These are phyloP conservation scores for Metarhizium humberi DNA, from an alignment of 2,329 filamentous ascomycete genomes.

Conservation along the genomic window DNA sequence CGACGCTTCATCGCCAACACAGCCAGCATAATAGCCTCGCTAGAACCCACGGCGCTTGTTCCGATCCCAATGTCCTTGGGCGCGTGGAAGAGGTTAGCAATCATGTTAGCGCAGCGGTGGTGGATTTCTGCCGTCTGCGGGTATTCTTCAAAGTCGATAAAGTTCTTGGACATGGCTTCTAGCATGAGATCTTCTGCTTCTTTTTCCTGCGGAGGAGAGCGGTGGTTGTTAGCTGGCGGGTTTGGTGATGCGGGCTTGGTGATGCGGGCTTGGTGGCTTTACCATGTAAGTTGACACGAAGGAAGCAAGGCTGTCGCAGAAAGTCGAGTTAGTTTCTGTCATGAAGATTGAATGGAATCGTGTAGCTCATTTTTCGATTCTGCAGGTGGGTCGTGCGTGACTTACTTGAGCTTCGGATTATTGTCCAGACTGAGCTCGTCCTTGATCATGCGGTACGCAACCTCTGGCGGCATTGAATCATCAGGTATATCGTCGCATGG, in stretches of 20 bases:
- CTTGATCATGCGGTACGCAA: conserved; percentile 94
- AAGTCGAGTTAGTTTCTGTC: too few relatives aligned
- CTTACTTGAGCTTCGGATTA: conserved; percentile 73
- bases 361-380: too few relatives aligned
- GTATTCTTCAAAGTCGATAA: conserved; percentile 84
- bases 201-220: conserved; percentile 55
- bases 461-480: conserved; percentile 76
- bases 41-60: too few relatives aligned
- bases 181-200: conserved; percentile 89
- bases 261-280: neutral
- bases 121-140: conserved; percentile 77
- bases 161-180: conserved; percentile 89
- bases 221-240: neutral
- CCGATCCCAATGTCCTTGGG: conserved; percentile 58
- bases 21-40: conserved; percentile 67
- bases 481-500: conserved; percentile 84
- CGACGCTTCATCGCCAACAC: conserved; percentile 32
- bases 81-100: conserved; percentile 79
- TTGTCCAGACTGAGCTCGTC: conserved; percentile 88
- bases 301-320: conserved; percentile 58
- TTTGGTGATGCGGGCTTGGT: neutral
- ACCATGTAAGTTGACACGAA: conserved; percentile 98
- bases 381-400: too few relatives aligned
- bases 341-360: too few relatives aligned
- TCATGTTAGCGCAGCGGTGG: conserved; percentile 87